phyloP scores from a whole-genome alignment of 2,329 filamentous ascomycete genomes.

The Exophiala sideris region DNA sequence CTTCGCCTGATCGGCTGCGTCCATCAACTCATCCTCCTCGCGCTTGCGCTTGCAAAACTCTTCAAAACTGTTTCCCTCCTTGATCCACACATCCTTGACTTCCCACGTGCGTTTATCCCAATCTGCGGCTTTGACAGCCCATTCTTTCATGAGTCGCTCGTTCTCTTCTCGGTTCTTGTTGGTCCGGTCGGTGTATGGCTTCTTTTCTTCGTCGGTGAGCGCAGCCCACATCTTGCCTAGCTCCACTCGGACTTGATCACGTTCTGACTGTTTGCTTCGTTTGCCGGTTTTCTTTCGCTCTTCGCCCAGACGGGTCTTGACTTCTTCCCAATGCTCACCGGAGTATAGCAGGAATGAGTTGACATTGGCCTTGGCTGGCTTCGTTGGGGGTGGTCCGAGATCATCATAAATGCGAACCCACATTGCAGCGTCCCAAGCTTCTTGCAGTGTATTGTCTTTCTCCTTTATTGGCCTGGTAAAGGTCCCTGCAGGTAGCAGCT shows the following conservation, averaged over 20 bases:
- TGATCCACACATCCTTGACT: conserved; percentile 40
- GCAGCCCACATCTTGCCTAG: conserved; percentile 90
- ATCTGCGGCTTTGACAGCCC: conserved; percentile 65
- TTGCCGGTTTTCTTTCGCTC: conserved; percentile 53
- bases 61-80: conserved; percentile 30
- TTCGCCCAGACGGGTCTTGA: conserved; percentile 65
- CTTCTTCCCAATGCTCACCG: conserved; percentile 65
- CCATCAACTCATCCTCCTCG: conserved; percentile 26
- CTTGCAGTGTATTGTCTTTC: conserved; percentile 34
- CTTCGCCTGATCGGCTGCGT: conserved; percentile 20
- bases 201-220: conserved; percentile 64
- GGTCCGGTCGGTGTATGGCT: conserved; percentile 74
- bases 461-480: conserved; percentile 28
- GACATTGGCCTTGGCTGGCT: conserved; percentile 68
- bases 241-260: conserved; percentile 75
- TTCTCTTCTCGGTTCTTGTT: conserved; percentile 67
- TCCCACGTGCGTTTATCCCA: conserved; percentile 41
- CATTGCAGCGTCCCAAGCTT: conserved; percentile 57
- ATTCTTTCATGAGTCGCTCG: conserved; percentile 61
- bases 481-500: conserved; percentile 27
- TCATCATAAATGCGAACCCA: conserved; percentile 54
- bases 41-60: conserved; percentile 27
- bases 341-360: conserved; percentile 91
- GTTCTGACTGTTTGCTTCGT: conserved; percentile 57
- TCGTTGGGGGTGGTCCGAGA: conserved; percentile 72